Conservation (phyloP, 2,329 filamentous ascomycete genomes). For the Aspergillus texensis region DNA sequence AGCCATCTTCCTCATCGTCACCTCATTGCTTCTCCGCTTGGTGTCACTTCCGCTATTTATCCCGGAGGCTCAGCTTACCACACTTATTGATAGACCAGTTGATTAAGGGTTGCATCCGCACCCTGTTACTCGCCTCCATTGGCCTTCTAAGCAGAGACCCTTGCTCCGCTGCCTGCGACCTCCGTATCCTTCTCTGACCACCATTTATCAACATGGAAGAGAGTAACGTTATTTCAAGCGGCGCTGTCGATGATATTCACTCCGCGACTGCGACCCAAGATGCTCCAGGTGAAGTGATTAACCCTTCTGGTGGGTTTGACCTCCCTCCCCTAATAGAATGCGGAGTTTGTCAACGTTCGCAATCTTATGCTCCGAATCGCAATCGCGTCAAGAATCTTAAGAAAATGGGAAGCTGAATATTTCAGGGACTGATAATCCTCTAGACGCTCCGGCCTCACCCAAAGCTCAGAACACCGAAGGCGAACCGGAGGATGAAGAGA, state of each 20-base stretch:
- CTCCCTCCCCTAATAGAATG: constrained; percentile 15
- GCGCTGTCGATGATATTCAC: constrained; percentile 34
- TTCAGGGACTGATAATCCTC: constrained; percentile 62
- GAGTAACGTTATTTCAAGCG: constrained; percentile 28
- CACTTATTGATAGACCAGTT: constrained; percentile 4
- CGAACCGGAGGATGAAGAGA: constrained; percentile 73
- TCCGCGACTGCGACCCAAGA: constrained; percentile 30
- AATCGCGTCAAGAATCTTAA: constrained; percentile 36
- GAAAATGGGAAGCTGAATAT: constrained; percentile 32
- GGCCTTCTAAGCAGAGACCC: constrained; percentile 21
- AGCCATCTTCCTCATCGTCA: constrained; percentile 25
- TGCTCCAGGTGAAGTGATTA: constrained; percentile 31
- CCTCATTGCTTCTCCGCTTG: constrained; percentile 11
- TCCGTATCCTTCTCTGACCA: constrained; percentile 28
- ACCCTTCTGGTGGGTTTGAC: constrained; percentile 36
- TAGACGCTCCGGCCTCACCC: constrained; percentile 69
- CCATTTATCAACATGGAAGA: constrained; percentile 41
- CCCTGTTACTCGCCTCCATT: constrained; percentile 15
- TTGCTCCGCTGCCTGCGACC: constrained; percentile 35
- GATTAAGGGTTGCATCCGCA: constrained; percentile 14
- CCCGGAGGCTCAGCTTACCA: constrained; percentile 4
- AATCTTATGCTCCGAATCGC: constrained; percentile 30
- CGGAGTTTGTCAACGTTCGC: constrained; percentile 21
- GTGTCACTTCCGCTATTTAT: constrained; percentile 7
- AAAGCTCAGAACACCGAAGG: constrained; percentile 62